A percentile compares a stretch with the other conserved stretches of the same genome.
These are phyloP conservation scores for Ogataea chonburiensis DNA, from an alignment of 805 yeast genomes.

Conservation along the genomic window DNA sequence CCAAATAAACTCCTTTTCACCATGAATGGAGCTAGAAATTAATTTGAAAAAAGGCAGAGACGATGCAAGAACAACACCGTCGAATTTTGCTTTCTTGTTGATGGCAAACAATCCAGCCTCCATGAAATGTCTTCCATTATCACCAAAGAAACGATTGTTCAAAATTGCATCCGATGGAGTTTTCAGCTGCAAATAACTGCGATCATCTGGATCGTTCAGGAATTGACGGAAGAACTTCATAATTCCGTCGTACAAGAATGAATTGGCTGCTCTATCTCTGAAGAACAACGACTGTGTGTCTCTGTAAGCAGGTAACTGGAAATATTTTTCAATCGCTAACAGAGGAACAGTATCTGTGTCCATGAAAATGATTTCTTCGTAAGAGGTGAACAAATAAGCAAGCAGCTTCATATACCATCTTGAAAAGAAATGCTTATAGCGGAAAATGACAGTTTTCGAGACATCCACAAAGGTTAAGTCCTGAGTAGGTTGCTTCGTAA, in stretches of 20 bases:
- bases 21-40: conserved; percentile 57
- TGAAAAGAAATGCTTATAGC: conserved; percentile 26
- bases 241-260: conserved; percentile 39
- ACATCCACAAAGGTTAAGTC: conserved; percentile 36
- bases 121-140: conserved; percentile 43
- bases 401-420: conserved; percentile 47
- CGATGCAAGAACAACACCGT: conserved; percentile 45
- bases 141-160: conserved; percentile 42
- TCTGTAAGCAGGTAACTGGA: conserved; percentile 36
- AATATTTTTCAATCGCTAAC: conserved; percentile 37
- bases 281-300: conserved; percentile 45
- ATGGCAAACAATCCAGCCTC: conserved; percentile 50
- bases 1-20: conserved; percentile 82
- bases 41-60: conserved; percentile 43
- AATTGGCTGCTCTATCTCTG: conserved; percentile 46
- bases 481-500: conserved; percentile 25
- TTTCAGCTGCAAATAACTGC: conserved; percentile 36
- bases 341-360: conserved; percentile 52
- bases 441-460: conserved; percentile 27
- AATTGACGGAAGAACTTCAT: conserved; percentile 45
- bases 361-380: conserved; percentile 51
- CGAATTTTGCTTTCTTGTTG: conserved; percentile 48
- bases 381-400: conserved; percentile 57
- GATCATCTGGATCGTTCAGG: conserved; percentile 45
- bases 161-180: conserved; percentile 38